These are phyloP conservation scores for Draba incana DNA, from an alignment of 345 rosid genomes.

Conservation along the genomic window DNA sequence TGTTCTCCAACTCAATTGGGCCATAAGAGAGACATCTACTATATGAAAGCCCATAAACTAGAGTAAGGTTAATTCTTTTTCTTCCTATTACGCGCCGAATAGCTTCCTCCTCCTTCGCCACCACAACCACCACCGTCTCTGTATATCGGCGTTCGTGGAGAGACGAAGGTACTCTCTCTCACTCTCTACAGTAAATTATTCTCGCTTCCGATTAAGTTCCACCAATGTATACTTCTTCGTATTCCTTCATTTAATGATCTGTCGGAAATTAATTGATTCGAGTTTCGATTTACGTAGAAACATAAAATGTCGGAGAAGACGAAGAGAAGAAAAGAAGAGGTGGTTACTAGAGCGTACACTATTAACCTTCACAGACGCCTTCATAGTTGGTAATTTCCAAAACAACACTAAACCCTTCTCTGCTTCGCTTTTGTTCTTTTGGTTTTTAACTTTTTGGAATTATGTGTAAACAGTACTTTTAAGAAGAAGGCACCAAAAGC, in stretches of 20 bases:
- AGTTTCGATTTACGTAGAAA: not conserved
- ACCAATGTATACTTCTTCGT: not conserved
- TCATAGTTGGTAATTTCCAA: constrained; percentile 65
- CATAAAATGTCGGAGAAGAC: constrained; percentile 70
- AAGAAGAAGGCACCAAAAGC: constrained; percentile 75
- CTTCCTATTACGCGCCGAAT: constrained; percentile 11
- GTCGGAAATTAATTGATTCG: not conserved
- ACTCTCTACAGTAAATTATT: no score
- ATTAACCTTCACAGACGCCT: constrained; percentile 84
- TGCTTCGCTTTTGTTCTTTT: not conserved
- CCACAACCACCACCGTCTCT: constrained; percentile 12
- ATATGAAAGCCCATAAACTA: no score
- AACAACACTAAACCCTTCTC: not conserved
- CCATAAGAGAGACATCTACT: no score
- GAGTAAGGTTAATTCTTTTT: constrained; percentile 28
- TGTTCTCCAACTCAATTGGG: no score
- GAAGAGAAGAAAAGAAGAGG: constrained; percentile 75
- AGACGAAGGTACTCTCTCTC: constrained; percentile 4
- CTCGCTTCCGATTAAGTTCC: no score
- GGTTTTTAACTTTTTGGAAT: not conserved
- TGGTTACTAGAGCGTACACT: constrained; percentile 83
- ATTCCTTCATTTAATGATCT: not conserved
- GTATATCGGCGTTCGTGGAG: constrained; percentile 20
- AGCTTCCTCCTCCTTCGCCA: not conserved
- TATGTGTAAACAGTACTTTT: constrained; percentile 49